Percentiles rank a stretch among this genome's conserved stretches.
Evolutionary conservation across 345 rosid genomes (phyloP).

Genomic region (Anastatica hierochuntica): DNA sequence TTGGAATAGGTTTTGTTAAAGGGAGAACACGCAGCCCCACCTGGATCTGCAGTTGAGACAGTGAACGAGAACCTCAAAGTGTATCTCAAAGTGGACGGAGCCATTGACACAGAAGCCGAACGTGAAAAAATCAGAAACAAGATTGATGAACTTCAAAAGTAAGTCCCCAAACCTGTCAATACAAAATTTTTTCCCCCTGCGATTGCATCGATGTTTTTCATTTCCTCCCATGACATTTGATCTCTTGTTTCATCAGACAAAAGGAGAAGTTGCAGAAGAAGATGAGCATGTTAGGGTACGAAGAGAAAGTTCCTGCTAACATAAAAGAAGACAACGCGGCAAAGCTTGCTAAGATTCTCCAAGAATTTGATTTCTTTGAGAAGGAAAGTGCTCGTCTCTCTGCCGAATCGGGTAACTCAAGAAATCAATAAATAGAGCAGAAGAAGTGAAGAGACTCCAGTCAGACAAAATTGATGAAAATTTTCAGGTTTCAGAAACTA

Average conservation of each 20-base stretch:
- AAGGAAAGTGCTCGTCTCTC: slow-evolving; percentile 27
- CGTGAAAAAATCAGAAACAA: slow-evolving; percentile 55
- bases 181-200: not conserved
- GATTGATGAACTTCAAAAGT: slow-evolving; percentile 65
- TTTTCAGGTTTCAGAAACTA: no score
- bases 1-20: slow-evolving; percentile 49
- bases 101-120: slow-evolving; percentile 51
- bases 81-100: slow-evolving; percentile 68
- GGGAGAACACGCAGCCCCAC: slow-evolving; percentile 59
- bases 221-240: not conserved
- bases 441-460: no score
- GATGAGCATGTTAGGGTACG: slow-evolving; percentile 54
- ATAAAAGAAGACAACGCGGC: slow-evolving; percentile 48
- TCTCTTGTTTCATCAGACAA: slow-evolving; percentile 42
- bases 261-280: slow-evolving; percentile 64
- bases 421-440: no score
- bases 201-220: not conserved
- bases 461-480: no score
- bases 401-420: no score
- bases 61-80: slow-evolving; percentile 76
- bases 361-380: slow-evolving; percentile 57
- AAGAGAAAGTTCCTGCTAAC: slow-evolving; percentile 60
- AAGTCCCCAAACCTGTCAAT: slow-evolving; percentile 17
- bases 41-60: slow-evolving; percentile 65
- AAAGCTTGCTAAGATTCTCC: slow-evolving; percentile 54